Conservation (phyloP, 495 filamentous ascomycete genomes). For the Podospora pseudoanserina region DNA sequence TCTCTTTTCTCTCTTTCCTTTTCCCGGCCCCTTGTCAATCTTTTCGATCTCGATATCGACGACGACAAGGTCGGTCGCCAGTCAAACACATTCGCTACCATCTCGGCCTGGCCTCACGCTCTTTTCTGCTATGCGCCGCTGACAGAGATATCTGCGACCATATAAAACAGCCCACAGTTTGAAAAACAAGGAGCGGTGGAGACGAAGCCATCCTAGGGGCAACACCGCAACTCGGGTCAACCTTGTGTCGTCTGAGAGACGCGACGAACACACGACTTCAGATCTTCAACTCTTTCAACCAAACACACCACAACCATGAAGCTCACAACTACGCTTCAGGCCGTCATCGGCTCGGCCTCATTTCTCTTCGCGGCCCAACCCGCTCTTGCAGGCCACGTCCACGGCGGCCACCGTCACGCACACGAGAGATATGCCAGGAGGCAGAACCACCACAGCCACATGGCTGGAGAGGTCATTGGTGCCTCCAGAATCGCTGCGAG, state of each 20-base stretch:
- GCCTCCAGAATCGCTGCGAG: conserved; percentile 27
- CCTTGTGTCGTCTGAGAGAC: not conserved
- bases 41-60: not conserved
- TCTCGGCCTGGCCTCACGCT: no score
- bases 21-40: not conserved
- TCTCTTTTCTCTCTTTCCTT: not conserved
- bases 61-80: no score
- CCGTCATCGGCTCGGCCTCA: conserved; percentile 47
- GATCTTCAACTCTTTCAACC: not conserved
- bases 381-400: conserved; percentile 28
- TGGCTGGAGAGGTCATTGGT: conserved; percentile 22
- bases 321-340: conserved; percentile 46
- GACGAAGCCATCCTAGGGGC: not conserved
- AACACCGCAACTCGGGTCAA: not conserved
- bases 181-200: not conserved
- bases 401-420: conserved; percentile 35
- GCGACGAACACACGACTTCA: not conserved
- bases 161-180: no score
- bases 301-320: conserved; percentile 37
- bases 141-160: no score
- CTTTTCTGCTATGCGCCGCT: no score
- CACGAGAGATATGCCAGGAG: conserved; percentile 34
- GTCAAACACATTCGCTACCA: no score
- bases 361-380: conserved; percentile 39
- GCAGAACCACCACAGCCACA: conserved; percentile 34